Evolutionary conservation across 495 filamentous ascomycete genomes (phyloP), one percentile per base, ranked within the genome.

Genomic region (Margaritispora aquatica): DNA sequence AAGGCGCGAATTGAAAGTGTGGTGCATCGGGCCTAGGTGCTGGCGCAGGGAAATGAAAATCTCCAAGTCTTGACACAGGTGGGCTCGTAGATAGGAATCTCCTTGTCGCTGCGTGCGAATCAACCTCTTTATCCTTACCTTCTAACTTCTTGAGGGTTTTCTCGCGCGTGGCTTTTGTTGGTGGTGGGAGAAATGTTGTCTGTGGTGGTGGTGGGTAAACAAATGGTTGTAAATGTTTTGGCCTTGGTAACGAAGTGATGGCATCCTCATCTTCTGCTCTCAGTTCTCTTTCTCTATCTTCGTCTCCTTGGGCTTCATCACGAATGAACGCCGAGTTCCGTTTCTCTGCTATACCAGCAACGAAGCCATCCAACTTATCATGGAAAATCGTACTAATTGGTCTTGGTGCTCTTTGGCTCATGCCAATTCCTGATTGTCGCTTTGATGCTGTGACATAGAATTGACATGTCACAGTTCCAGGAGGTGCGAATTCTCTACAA

Each of bases 381-480:
- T 93, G 88, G 62, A 93, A 83, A 36, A 83, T 70, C 59, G 83
- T 80, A 66, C 85, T 89, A 31, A 88, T 73, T 13, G 87, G 87
- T 26, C 80, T 68, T 51, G 78, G 72, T 67, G 79, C 71, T 64
- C 81, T 73, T 63, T 79, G 74, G 66, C 76, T 72, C 68, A 61
- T 64, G 69, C 67, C 64, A 54, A 64, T 61, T 23, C 54, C 55
- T 44, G 68, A 71, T 57, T 80, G 79, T 46, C 84, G 81, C 66
- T 85, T 88, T 26, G 84, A 79, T 19, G 80, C 78, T 0, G 93
- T 97, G 54, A 97, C 87, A 74, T 88, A 97, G 77, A 97, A 96
- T 70, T 96, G 90, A 75, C 91, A 96, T 26, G 87, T 86, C 8
- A 97, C 88, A 24, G 85, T 83, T 71, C 92, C 88, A 48, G 89